phyloP scores from a whole-genome alignment of 2,329 filamentous ascomycete species.

The Teratosphaeria nubilosa region DNA sequence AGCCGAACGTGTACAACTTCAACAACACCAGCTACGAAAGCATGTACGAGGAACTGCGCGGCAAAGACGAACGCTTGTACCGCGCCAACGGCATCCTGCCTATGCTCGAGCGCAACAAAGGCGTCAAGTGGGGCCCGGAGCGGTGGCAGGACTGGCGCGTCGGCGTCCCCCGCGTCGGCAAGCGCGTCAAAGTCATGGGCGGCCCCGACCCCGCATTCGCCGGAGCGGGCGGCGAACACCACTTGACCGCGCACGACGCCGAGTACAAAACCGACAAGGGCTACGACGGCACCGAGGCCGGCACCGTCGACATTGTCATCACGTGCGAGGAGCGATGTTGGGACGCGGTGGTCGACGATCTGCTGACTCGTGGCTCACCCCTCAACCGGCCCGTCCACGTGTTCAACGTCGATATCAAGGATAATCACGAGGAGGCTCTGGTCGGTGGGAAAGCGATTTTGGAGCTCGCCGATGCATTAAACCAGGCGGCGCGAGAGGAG shows the following conservation, averaged over 20 bases:
- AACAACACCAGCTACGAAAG: constrained; percentile 91
- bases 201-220: neutral
- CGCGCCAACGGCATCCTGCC: constrained; percentile 85
- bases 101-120: constrained; percentile 87
- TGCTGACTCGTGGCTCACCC: constrained; percentile 73
- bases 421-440: constrained; percentile 94
- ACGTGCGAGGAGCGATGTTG: constrained; percentile 97
- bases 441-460: constrained; percentile 85
- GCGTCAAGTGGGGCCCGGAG: constrained; percentile 90
- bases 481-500: constrained; percentile 69
- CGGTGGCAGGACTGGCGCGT: constrained; percentile 96
- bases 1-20: constrained; percentile 97
- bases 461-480: constrained; percentile 77
- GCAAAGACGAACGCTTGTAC: constrained; percentile 81
- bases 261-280: constrained; percentile 61
- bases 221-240: neutral
- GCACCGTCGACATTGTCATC: constrained; percentile 86
- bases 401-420: constrained; percentile 96
- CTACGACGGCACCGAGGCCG: constrained; percentile 70
- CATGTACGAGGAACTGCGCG: constrained; percentile 83
- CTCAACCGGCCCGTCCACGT: constrained; percentile 92
- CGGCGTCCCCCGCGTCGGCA: constrained; percentile 70
- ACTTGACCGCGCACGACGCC: constrained; percentile 6
- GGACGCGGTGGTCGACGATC: constrained; percentile 92
- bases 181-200: constrained; percentile 25